phyloP scores from a whole-genome alignment of 495 filamentous ascomycete species.

The Hypoxylon trugodes region DNA sequence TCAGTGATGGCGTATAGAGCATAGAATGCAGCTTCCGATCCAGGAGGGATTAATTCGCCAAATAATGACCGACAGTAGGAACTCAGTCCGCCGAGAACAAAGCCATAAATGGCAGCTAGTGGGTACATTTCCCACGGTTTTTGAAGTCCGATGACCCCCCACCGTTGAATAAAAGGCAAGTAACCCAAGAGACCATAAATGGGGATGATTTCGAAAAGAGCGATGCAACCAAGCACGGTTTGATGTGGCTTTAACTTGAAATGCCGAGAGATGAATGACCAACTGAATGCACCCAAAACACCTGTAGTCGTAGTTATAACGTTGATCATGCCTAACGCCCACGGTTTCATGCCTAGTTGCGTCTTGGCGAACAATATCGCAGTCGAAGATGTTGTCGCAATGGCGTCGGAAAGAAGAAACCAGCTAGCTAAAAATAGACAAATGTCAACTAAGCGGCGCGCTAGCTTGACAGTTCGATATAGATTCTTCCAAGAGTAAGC shows the following conservation, averaged over 20 bases:
- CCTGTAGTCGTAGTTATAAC: slow-evolving; percentile 87
- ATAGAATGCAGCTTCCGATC: slow-evolving; percentile 95
- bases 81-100: slow-evolving; percentile 92
- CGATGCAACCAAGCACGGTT: slow-evolving; percentile 90
- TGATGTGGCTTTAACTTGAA: slow-evolving; percentile 76
- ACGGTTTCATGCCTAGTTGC: slow-evolving; percentile 84
- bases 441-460: slow-evolving; percentile 83
- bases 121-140: slow-evolving; percentile 98
- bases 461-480: slow-evolving; percentile 78
- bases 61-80: slow-evolving; percentile 93
- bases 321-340: slow-evolving; percentile 90
- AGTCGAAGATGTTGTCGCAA: slow-evolving; percentile 94
- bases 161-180: slow-evolving; percentile 76
- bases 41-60: slow-evolving; percentile 90
- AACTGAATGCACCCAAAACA: slow-evolving; percentile 87
- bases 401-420: slow-evolving; percentile 93
- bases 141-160: slow-evolving; percentile 84
- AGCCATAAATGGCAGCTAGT: slow-evolving; percentile 86
- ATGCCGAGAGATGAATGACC: slow-evolving; percentile 75
- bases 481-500: slow-evolving; percentile 85
- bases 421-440: slow-evolving; percentile 88
- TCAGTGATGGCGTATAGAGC: slow-evolving; percentile 97
- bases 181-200: slow-evolving; percentile 92
- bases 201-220: slow-evolving; percentile 90
- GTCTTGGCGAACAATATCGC: slow-evolving; percentile 97